These are phyloP conservation scores for Musa itinerans DNA, from an alignment of 176 grass and related monocot species.

Conservation along the genomic window DNA sequence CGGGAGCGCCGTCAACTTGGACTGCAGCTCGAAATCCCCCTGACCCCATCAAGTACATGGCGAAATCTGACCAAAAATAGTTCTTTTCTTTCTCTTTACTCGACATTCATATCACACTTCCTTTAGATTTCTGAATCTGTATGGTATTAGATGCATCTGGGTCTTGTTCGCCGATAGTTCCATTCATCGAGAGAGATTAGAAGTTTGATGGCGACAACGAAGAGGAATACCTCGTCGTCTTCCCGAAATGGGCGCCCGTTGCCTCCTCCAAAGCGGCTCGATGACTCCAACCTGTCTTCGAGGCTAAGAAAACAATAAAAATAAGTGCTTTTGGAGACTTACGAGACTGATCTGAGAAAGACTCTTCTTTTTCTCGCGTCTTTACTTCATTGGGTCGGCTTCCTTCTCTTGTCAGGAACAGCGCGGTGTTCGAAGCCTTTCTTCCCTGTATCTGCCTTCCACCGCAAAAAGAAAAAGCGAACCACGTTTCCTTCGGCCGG, in stretches of 20 bases:
- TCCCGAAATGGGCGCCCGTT: not conserved
- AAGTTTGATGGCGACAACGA: not conserved
- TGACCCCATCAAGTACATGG: not conserved
- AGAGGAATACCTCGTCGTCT: not conserved
- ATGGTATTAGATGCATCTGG: not conserved
- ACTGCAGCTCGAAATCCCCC: constrained; percentile 24
- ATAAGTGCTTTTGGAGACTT: not conserved
- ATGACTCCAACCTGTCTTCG: not conserved
- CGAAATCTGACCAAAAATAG: not conserved
- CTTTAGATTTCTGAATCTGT: not conserved
- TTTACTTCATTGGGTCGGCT: not conserved
- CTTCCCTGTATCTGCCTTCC: too few relatives aligned
- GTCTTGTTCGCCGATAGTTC: not conserved
- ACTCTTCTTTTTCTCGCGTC: not conserved
- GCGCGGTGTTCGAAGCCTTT: not conserved
- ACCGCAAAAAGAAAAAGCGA: not conserved
- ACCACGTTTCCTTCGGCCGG: not conserved
- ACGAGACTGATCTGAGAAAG: not conserved
- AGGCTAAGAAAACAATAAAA: not conserved
- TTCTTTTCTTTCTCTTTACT: not conserved
- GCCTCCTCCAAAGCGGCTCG: not conserved
- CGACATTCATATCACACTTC: not conserved
- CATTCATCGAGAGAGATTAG: not conserved
- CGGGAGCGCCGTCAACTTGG: constrained; percentile 35
- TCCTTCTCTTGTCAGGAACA: not conserved